Percentiles rank a stretch among this genome's conserved stretches.
phyloP scores from a whole-genome alignment of 441 rosid species.

The Adansonia grandidieri region DNA sequence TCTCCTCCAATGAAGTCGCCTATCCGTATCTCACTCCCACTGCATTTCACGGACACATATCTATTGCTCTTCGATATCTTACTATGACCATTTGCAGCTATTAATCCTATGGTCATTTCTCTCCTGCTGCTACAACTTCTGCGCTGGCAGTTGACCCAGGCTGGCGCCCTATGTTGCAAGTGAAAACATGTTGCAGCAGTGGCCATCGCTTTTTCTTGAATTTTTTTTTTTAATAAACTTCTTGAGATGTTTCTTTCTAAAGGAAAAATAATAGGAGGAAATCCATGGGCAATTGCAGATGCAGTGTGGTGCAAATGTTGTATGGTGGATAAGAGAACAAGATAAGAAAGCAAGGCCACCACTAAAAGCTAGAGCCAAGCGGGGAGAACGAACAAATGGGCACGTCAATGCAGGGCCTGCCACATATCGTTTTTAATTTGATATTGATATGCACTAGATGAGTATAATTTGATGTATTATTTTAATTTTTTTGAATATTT shows the following conservation, averaged over 20 bases:
- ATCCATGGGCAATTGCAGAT: not conserved
- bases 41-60: slow-evolving; percentile 40
- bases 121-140: slow-evolving; percentile 22
- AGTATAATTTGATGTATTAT: too few relatives aligned
- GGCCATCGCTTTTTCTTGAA: slow-evolving; percentile 31
- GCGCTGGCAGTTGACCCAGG: slow-evolving; percentile 26
- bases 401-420: too few relatives aligned
- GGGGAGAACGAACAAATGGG: too few relatives aligned
- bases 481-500: too few relatives aligned
- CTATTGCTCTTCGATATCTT: not conserved
- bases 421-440: too few relatives aligned
- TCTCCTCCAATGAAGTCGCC: slow-evolving; percentile 89
- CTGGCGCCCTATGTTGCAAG: slow-evolving; percentile 27
- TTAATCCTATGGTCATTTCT: not conserved
- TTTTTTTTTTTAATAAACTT: not conserved
- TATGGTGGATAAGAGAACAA: slow-evolving; percentile 41
- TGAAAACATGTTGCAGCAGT: slow-evolving; percentile 33
- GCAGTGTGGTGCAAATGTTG: slow-evolving; percentile 21
- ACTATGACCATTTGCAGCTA: not conserved
- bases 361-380: too few relatives aligned
- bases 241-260: not conserved
- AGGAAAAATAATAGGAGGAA: not conserved
- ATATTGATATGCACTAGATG: too few relatives aligned
- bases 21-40: slow-evolving; percentile 41
- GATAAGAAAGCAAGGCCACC: slow-evolving; percentile 31